Evolutionary conservation across 164 flowering plant genomes (phyloP).

Genomic region (Macadamia tetraphylla): DNA sequence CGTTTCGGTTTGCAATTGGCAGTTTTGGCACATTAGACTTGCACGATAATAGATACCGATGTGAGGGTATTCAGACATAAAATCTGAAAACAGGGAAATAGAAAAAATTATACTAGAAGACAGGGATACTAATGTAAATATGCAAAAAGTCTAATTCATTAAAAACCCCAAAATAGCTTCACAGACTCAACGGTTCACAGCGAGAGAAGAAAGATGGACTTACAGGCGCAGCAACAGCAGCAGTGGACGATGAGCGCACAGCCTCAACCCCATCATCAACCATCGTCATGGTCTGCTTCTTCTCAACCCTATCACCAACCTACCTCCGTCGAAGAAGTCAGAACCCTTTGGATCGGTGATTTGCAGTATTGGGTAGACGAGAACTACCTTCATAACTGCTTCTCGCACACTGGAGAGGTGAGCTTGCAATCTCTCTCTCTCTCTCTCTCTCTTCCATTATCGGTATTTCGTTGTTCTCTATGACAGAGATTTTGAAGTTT

Average conservation of each 20-base stretch:
- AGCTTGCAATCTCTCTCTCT: too few species aligned
- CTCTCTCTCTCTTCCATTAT: too few species aligned
- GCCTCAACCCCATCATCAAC: conserved; percentile 24
- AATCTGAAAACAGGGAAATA: background rate
- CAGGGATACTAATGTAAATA: background rate
- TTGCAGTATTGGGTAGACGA: conserved; percentile 96
- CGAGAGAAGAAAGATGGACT: conserved; percentile 5
- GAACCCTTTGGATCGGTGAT: conserved; percentile 97
- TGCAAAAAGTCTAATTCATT: background rate
- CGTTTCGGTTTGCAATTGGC: too few species aligned
- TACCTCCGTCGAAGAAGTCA: conserved; percentile 65
- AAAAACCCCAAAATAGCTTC: too few species aligned
- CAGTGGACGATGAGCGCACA: conserved; percentile 34
- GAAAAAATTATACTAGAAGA: background rate
- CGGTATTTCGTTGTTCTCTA: too few species aligned
- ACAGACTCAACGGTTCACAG: too few species aligned
- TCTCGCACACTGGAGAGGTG: conserved; percentile 87
- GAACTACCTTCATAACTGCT: conserved; percentile 70
- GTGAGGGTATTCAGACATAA: too few species aligned
- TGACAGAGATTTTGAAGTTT: too few species aligned
- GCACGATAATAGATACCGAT: too few species aligned
- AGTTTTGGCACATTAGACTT: too few species aligned
- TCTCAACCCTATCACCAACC: conserved; percentile 55
- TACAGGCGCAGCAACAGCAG: conserved; percentile 22
- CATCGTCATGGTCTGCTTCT: conserved; percentile 27